Evolutionary conservation across 2,329 filamentous ascomycete genomes (phyloP).

Genomic region (Sclerotinia borealis): DNA sequence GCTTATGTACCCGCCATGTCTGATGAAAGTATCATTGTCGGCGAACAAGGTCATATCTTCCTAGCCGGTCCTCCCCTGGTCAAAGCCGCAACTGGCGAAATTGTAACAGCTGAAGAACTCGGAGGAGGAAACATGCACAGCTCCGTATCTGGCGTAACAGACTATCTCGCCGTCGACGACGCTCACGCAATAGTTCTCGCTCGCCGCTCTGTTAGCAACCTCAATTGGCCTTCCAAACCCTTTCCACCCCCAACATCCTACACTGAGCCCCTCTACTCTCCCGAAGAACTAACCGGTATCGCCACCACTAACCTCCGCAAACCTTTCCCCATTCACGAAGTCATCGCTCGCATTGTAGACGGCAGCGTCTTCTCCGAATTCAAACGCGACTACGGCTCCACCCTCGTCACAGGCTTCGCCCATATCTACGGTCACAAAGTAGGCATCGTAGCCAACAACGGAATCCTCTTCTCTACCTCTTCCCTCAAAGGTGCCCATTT

Average conservation of each 20-base stretch:
- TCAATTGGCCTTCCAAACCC: conserved; percentile 69
- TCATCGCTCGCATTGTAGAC: conserved; percentile 90
- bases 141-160: conserved; percentile 85
- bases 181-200: conserved; percentile 85
- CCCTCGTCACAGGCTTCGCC: conserved; percentile 87
- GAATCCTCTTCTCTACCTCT: conserved; percentile 85
- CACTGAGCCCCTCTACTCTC: conserved; percentile 73
- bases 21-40: conserved; percentile 94
- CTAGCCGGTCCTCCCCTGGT: conserved; percentile 90
- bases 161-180: conserved; percentile 92
- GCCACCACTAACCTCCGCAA: conserved; percentile 84
- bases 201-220: conserved; percentile 74
- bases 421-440: conserved; percentile 84
- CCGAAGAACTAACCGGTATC: conserved; percentile 78
- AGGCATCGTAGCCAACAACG: conserved; percentile 92
- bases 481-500: conserved; percentile 95
- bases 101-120: conserved; percentile 83
- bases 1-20: conserved; percentile 97
- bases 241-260: conserved; percentile 42
- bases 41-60: conserved; percentile 95
- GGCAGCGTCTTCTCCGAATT: conserved; percentile 88
- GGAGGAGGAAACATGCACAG: conserved; percentile 87
- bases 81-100: conserved; percentile 91
- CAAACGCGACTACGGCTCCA: conserved; percentile 84
- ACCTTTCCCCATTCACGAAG: conserved; percentile 78